Percentiles rank a stretch among this genome's conserved stretches.
Evolutionary conservation across 257 asterid genomes (phyloP).

Genomic region (Plectranthus barbatus): DNA sequence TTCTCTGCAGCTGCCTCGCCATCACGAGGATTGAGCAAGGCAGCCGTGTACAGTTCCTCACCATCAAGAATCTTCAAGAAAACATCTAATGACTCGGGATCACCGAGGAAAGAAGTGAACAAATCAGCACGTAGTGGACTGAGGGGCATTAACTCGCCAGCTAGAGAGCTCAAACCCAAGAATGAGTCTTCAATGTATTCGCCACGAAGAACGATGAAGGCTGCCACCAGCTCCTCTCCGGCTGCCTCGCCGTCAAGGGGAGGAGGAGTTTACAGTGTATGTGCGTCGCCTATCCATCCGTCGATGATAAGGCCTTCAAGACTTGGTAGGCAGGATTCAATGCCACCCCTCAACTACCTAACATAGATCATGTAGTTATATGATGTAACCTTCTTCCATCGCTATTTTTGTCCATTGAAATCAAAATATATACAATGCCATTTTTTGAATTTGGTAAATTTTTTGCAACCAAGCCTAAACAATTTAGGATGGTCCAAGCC

Average conservation of each 20-base stretch:
- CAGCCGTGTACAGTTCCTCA: conserved; percentile 8
- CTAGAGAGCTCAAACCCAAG: conserved; percentile 16
- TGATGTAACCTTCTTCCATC: too few relatives aligned
- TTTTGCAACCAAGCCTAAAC: too few relatives aligned
- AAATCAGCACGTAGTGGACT: background rate
- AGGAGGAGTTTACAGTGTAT: background rate
- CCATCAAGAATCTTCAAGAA: conserved; percentile 7
- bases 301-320: background rate
- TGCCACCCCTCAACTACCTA: background rate
- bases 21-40: background rate
- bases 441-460: too few relatives aligned
- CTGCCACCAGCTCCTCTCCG: background rate
- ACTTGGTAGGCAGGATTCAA: background rate
- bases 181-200: conserved; percentile 27
- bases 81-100: background rate
- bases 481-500: too few relatives aligned
- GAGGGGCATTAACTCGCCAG: conserved; percentile 13
- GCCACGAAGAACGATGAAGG: conserved; percentile 17
- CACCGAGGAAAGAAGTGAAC: background rate
- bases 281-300: conserved; percentile 1
- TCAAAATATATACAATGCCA: too few relatives aligned
- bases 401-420: too few relatives aligned
- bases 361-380: background rate
- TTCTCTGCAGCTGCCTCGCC: background rate
- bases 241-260: conserved; percentile 10